phyloP scores from a whole-genome alignment of 345 rosid species.

The Linum lewisii region DNA sequence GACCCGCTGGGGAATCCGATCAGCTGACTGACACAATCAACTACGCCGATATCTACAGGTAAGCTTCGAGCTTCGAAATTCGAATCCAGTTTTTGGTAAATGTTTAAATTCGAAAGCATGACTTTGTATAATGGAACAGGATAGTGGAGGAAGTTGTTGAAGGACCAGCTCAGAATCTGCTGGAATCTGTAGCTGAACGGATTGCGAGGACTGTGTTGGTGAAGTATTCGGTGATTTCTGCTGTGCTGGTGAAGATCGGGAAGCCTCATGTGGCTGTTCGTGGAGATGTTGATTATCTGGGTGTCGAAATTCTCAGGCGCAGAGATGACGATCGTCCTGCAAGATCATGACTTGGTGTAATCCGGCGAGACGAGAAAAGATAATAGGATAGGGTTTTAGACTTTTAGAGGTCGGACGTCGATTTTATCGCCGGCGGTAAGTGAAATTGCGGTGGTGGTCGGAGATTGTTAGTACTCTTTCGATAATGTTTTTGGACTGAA shows the following conservation, averaged over 20 bases:
- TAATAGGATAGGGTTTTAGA: too few species aligned
- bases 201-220: conserved; percentile 46
- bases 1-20: conserved; percentile 60
- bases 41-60: conserved; percentile 77
- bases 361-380: too few species aligned
- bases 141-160: conserved; percentile 57
- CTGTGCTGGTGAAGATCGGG: conserved; percentile 56
- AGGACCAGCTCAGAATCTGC: conserved; percentile 56
- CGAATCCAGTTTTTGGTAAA: too few species aligned
- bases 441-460: too few species aligned
- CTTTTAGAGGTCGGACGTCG: too few species aligned
- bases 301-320: conserved; percentile 57
- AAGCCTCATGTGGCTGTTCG: conserved; percentile 85
- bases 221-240: conserved; percentile 34
- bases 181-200: conserved; percentile 66
- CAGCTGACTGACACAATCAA: conserved; percentile 52
- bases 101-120: too few species aligned
- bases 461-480: too few species aligned
- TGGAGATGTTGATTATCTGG: conserved; percentile 63
- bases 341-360: too few species aligned
- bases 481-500: too few species aligned
- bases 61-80: too few species aligned
- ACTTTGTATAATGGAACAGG: conserved; percentile 25
- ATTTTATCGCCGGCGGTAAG: too few species aligned
- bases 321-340: too few species aligned